Conservation (phyloP, 306 rosid genomes). For the Fragaria ananassa region DNA sequence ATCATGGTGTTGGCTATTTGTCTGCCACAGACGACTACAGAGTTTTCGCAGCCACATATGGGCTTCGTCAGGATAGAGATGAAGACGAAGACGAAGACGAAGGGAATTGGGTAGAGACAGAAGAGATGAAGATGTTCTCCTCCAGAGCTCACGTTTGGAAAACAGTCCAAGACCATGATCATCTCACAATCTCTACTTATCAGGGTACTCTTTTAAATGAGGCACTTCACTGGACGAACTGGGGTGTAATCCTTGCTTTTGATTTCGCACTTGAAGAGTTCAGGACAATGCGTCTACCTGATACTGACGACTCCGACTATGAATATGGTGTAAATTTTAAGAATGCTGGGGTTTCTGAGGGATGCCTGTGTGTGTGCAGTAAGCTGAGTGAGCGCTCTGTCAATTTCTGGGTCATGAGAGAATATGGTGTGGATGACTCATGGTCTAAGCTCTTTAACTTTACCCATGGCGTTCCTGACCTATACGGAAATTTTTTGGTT, state of each 20-base stretch:
- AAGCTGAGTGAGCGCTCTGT: background rate
- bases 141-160: background rate
- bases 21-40: background rate
- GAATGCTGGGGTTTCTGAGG: background rate
- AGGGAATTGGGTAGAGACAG: background rate
- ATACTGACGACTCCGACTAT: too few relatives aligned
- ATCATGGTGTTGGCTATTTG: background rate
- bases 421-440: background rate
- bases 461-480: background rate
- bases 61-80: too few relatives aligned
- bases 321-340: background rate
- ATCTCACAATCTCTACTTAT: rapidly evolving
- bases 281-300: background rate
- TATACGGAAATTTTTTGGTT: background rate
- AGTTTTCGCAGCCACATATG: background rate
- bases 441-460: background rate
- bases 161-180: background rate
- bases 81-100: too few relatives aligned
- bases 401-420: background rate
- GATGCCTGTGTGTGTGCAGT: background rate
- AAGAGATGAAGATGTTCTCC: background rate
- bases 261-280: background rate
- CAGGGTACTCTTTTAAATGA: background rate
- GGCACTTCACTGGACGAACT: background rate
- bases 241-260: background rate